phyloP scores from a whole-genome alignment of 176 grass and related monocot species.

The Triticum dicoccoides region DNA sequence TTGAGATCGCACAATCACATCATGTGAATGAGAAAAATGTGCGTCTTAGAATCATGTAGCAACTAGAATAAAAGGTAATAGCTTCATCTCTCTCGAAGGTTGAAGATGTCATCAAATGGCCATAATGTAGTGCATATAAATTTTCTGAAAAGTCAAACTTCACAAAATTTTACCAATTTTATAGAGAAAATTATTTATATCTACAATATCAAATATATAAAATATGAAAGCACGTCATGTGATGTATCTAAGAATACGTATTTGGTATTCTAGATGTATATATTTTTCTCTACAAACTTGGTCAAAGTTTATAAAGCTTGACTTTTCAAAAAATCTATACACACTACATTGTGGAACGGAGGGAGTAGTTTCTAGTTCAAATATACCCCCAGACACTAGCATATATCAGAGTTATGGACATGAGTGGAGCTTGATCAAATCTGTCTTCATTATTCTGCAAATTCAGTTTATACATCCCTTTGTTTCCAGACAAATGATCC shows the following conservation, averaged over 20 bases:
- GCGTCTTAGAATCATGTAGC: background rate
- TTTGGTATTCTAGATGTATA: no score
- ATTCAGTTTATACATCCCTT: background rate
- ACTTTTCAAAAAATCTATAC: no score
- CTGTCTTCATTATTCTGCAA: background rate
- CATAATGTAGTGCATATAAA: no score
- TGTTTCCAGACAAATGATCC: background rate
- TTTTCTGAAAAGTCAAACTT: no score
- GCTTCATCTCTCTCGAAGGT: background rate
- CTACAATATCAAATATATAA: no score
- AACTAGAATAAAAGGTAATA: background rate
- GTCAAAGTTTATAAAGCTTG: no score
- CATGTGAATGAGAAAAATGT: background rate
- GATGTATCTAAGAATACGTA: no score
- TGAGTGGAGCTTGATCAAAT: background rate
- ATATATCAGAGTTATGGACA: background rate
- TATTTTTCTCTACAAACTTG: no score
- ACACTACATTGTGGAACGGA: no score
- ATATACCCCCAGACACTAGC: constrained; percentile 11
- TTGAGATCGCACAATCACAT: background rate
- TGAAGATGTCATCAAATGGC: background rate
- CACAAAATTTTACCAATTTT: no score
- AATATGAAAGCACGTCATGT: no score
- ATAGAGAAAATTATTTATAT: no score
- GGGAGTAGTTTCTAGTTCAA: background rate